Evolutionary conservation across 352 stramenopile species (phyloP), one percentile per base, ranked within the genome.

Genomic region (Phytopythium montanum): DNA sequence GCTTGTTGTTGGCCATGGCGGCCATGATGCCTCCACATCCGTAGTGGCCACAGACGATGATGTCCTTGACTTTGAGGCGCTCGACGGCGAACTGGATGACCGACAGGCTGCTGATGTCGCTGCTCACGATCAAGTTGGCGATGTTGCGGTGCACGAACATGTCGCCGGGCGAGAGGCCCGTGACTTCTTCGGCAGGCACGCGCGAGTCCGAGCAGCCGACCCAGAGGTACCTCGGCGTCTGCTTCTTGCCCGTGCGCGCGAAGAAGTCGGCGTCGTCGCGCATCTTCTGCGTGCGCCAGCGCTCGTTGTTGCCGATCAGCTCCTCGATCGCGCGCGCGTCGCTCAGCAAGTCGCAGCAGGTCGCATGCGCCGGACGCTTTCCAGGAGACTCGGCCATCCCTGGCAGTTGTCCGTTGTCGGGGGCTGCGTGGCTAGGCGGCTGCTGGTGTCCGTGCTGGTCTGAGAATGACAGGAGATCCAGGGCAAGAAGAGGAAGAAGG

Each of bases 61-160:
- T 96, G 71, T 97, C 78, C 60, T 90, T 93, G 28, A 98, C 89
- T 59, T 95, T 88, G 26, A 97, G 73, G 45, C 92, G 72, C 56
- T 96, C 88, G 49, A 97, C 86, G 21, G 86, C 90, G 64, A 88
- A 92, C 59, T 92, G 77, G 50, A 88, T 66, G 39, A 87, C 73
- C 12, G 76, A 79, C 18, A 86, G 66, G 39, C 74, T 81, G 75
- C 73, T 90, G 45, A 92, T 72, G 62, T 90, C 76, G 60, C 85
- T 87, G 54, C 59, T 69, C 19, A 86, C 76, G 45, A 89, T 77
- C 31, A 90, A 58, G 66, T 96, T 96, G 18, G 85, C 86, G 10
- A 96, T 70, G 63, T 97, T 97, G 53, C 91, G 87, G 65, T 96
- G 86, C 52, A 97, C 87, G 64, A 97, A 97, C 59, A 97, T 73